phyloP scores from a whole-genome alignment of 129 eudicot species.

The Gnaphalium uliginosum region DNA sequence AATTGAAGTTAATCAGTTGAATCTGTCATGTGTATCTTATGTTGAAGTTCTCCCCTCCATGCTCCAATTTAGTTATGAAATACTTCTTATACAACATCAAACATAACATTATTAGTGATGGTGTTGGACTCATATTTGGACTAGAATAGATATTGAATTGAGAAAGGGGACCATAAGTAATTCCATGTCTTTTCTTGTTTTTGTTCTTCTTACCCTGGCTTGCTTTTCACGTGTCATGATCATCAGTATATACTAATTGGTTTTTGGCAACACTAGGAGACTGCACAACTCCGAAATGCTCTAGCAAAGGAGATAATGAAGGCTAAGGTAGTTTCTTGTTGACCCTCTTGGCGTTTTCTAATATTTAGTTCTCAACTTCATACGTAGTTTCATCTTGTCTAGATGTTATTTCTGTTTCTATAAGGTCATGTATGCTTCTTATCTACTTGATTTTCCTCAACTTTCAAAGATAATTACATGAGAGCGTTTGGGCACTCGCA shows the following conservation, averaged over 20 bases:
- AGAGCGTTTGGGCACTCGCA: background rate
- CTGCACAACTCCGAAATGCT: slow-evolving; percentile 59
- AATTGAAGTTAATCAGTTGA: no score
- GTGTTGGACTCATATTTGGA: background rate
- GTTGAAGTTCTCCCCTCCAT: background rate
- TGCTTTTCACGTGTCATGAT: background rate
- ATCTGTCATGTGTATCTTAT: no score
- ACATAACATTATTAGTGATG: background rate
- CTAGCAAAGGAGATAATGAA: slow-evolving; percentile 52
- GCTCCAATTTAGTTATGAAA: background rate
- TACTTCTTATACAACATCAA: background rate
- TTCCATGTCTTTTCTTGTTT: background rate
- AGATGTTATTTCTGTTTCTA: background rate
- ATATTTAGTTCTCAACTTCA: background rate
- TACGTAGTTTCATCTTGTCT: slow-evolving; percentile 13
- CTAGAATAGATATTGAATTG: background rate
- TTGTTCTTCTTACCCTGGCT: background rate
- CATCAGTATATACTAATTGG: slow-evolving; percentile 19
- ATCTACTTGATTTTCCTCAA: no score
- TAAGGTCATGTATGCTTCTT: background rate
- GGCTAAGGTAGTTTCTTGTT: slow-evolving; percentile 49
- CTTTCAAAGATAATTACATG: no score
- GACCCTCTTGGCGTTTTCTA: slow-evolving; percentile 14
- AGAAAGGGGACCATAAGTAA: background rate
- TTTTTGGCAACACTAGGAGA: slow-evolving; percentile 46